Base-by-base conservation (phyloP, 139 green algal genomes). In the Auxenochlorella pyrenoidosa region DNA sequence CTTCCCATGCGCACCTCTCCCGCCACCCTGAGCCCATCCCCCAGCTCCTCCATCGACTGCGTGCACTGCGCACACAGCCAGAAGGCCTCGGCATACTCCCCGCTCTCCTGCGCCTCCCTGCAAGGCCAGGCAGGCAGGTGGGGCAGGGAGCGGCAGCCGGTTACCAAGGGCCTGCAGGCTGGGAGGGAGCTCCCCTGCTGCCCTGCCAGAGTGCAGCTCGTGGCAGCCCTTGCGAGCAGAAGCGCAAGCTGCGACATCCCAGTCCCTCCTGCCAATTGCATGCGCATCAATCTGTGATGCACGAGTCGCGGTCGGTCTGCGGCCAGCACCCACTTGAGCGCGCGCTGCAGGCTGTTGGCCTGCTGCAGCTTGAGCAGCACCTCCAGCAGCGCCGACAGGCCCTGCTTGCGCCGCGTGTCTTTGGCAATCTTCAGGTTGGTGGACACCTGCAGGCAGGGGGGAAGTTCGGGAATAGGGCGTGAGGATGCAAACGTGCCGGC, bases 81-180 rank as follows among this genome's bases (percentile, higher is more conserved):
- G 78, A 93, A 89, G 40, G 89, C 87, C 71, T 84, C 90, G 0
- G 91, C 89, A 88, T 88, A 94, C 73, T 94, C 89, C 4, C 91
- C 87, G 44, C 87, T 78, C 71, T 90, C 91, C 86, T 91, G 85
- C 44, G 89, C 83, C 43, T 88, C 89, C 89, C 90, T 94, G 91
- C 47, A 58, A 58, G 47, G 47, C 47, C n/a, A 63, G 19, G 44
- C 72, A 76, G 16, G 18, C 79, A 34, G 28, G 59, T 19, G 12
- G 21, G 41, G 41, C 85, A 68, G 68, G 21, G n/a, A n/a, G n/a
- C n/a, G n/a, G n/a, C n/a, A n/a, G n/a, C n/a, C n/a, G n/a, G n/a
- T n/a, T n/a, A n/a, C n/a, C n/a, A n/a, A n/a, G n/a, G n/a, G n/a
- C n/a, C n/a, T n/a, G n/a, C n/a, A n/a, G n/a, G n/a, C n/a, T n/a